A percentile compares a stretch with the other conserved stretches of the same genome.
Evolutionary conservation across 768 basidiomycete genomes (phyloP).

Genomic region (Albatrellus ellisii): DNA sequence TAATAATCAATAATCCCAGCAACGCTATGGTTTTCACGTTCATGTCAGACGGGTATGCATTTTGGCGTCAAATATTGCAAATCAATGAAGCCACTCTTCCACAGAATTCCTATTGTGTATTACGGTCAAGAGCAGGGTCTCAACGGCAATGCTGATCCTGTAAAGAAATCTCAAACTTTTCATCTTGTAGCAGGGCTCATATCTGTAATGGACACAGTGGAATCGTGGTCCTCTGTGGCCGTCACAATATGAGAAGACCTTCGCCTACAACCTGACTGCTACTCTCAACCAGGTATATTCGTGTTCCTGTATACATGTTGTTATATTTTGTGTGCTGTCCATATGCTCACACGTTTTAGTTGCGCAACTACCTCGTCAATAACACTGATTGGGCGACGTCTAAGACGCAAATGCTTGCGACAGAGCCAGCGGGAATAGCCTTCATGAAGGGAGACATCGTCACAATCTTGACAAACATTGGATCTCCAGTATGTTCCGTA

Average conservation of each 20-base stretch:
- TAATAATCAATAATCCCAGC: slow-evolving; percentile 21
- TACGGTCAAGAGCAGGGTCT: slow-evolving; percentile 73
- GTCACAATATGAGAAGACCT: slow-evolving; percentile 46
- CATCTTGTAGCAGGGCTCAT: slow-evolving; percentile 3
- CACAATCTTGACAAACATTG: slow-evolving; percentile 56
- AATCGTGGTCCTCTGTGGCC: slow-evolving; percentile 74
- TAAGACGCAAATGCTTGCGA: slow-evolving; percentile 36
- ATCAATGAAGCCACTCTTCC: background rate
- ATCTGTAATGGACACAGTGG: slow-evolving; percentile 29
- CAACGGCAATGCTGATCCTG: slow-evolving; percentile 51
- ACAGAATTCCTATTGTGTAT: slow-evolving; percentile 65
- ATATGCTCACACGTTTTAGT: too few relatives aligned
- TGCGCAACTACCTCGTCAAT: slow-evolving; percentile 56
- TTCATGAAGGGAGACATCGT: slow-evolving; percentile 53
- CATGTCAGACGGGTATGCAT: slow-evolving; percentile 50
- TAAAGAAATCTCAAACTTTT: slow-evolving; percentile 22
- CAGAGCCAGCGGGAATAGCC: slow-evolving; percentile 38
- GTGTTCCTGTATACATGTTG: too few relatives aligned
- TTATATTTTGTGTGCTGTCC: too few relatives aligned
- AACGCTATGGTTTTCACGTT: slow-evolving; percentile 68
- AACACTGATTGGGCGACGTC: slow-evolving; percentile 36
- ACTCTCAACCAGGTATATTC: slow-evolving; percentile 41
- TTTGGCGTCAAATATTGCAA: background rate
- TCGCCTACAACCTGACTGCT: slow-evolving; percentile 42
- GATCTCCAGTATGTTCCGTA: slow-evolving; percentile 42